Evolutionary conservation across 345 rosid genomes (phyloP).

Genomic region (Eucalyptus curtisii): DNA sequence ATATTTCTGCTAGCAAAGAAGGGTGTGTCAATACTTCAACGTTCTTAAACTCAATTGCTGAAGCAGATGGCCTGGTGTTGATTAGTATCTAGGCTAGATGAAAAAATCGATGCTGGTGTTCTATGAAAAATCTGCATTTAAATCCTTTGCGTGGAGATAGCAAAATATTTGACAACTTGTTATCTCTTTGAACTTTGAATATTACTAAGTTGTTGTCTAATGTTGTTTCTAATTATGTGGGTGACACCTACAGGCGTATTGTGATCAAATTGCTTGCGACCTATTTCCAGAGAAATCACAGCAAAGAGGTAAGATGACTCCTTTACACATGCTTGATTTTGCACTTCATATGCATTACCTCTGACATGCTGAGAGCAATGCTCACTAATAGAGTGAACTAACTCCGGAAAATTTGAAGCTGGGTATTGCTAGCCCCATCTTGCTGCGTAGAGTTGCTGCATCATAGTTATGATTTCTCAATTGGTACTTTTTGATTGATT

Average conservation of each 20-base stretch:
- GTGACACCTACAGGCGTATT: slow-evolving; percentile 54
- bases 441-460: neutral
- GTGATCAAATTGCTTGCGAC: slow-evolving; percentile 87
- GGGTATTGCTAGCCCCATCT: neutral
- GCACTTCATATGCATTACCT: neutral
- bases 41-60: neutral
- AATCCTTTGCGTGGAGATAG: neutral
- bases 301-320: slow-evolving; percentile 63
- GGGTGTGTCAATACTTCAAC: neutral
- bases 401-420: neutral
- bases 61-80: neutral
- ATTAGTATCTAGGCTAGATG: neutral
- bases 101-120: neutral
- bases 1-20: neutral
- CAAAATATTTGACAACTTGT: neutral
- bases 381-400: neutral
- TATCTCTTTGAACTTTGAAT: neutral
- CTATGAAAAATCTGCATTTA: neutral
- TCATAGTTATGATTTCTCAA: neutral
- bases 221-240: neutral
- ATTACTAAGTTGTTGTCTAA: neutral
- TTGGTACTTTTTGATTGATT: neutral
- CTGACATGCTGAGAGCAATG: neutral
- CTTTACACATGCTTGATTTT: neutral
- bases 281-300: slow-evolving; percentile 88